Percentiles rank a stretch among this genome's conserved stretches.
phyloP scores from a whole-genome alignment of 1,284 basidiomycete genomes.

The Mycena citricolor region DNA sequence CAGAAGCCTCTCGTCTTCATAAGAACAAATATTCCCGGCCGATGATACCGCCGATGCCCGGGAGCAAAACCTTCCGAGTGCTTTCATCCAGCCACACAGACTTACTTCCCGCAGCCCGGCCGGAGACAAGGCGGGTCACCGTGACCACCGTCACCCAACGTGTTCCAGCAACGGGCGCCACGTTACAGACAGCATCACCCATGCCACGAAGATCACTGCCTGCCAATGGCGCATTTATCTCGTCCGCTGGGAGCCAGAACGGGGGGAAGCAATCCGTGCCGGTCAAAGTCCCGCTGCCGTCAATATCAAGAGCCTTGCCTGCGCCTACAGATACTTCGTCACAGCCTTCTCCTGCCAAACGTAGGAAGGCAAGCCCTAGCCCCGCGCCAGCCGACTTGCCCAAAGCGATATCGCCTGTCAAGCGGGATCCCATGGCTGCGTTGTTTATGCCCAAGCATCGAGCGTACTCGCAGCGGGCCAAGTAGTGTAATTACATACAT shows the following conservation, averaged over 20 bases:
- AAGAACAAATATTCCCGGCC: constrained; percentile 56
- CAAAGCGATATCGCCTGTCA: constrained; percentile 35
- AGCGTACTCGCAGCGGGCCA: constrained; percentile 58
- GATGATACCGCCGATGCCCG: constrained; percentile 50
- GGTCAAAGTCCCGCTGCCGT: constrained; percentile 4
- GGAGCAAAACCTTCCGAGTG: constrained; percentile 42
- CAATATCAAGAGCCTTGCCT: constrained; percentile 19
- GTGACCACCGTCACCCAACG: constrained; percentile 43
- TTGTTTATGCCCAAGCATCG: constrained; percentile 77
- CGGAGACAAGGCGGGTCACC: constrained; percentile 38
- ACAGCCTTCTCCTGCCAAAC: constrained; percentile 18
- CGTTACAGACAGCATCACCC: no score
- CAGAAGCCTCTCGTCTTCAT: constrained; percentile 65
- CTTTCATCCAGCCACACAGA: constrained; percentile 37
- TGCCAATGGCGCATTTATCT: constrained; percentile 6
- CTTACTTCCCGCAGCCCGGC: constrained; percentile 37
- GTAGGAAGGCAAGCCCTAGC: background rate
- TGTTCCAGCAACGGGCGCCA: constrained; percentile 30
- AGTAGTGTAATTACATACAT: constrained; percentile 27
- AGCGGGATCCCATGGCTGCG: constrained; percentile 64
- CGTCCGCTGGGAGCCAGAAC: constrained; percentile 3
- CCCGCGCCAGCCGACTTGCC: constrained; percentile 25
- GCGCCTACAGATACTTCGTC: constrained; percentile 17
- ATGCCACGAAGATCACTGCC: no score
- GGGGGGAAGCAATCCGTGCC: constrained; percentile 20